These are phyloP conservation scores for Aspergillus aculeatinus DNA, from an alignment of 2,329 filamentous ascomycete genomes.

Conservation along the genomic window DNA sequence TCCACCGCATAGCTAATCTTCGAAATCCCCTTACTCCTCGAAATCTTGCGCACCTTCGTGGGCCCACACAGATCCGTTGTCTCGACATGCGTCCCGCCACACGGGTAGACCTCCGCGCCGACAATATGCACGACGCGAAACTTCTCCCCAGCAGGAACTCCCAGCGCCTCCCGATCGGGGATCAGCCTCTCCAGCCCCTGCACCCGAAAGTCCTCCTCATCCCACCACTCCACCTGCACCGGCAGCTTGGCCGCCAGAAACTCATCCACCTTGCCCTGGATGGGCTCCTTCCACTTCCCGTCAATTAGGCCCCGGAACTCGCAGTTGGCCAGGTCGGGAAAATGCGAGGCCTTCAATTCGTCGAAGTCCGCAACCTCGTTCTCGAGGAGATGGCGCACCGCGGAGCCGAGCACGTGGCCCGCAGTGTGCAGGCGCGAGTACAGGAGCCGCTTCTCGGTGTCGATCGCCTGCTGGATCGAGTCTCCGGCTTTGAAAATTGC, in stretches of 20 bases:
- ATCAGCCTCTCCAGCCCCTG: constrained; percentile 57
- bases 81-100: constrained; percentile 71
- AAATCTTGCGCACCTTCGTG: constrained; percentile 68
- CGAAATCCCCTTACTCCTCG: constrained; percentile 62
- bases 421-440: constrained; percentile 72
- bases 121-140: constrained; percentile 68
- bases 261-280: constrained; percentile 62
- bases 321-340: constrained; percentile 64
- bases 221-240: constrained; percentile 67
- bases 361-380: constrained; percentile 55
- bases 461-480: constrained; percentile 57
- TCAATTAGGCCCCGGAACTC: constrained; percentile 69
- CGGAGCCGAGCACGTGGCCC: constrained; percentile 69
- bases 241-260: constrained; percentile 57
- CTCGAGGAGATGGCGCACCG: constrained; percentile 60
- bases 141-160: constrained; percentile 52
- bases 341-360: constrained; percentile 71
- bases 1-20: constrained; percentile 51
- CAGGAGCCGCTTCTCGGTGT: constrained; percentile 59
- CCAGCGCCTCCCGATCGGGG: constrained; percentile 47
- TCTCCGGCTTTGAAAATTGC: constrained; percentile 45
- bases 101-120: constrained; percentile 69
- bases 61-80: constrained; percentile 53
- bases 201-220: constrained; percentile 59
- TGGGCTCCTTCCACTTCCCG: constrained; percentile 59